phyloP scores from a whole-genome alignment of 2,329 filamentous ascomycete genomes.

The Sporothrix globosa region DNA sequence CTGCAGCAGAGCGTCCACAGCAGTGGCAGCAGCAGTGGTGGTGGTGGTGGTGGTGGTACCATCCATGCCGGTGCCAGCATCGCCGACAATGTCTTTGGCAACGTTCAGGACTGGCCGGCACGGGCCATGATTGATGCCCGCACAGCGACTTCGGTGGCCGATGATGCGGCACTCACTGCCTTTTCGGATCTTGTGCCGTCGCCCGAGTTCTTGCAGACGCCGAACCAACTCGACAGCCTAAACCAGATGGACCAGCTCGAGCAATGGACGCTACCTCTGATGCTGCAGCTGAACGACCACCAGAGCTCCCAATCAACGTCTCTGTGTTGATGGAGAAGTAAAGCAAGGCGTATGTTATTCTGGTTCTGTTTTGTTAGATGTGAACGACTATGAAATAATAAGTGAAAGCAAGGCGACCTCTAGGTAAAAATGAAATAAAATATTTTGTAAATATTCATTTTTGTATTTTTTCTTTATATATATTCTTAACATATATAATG shows the following conservation, averaged over 20 bases:
- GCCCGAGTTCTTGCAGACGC: background rate
- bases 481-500: too few relatives aligned
- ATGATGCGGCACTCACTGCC: background rate
- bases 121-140: background rate
- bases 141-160: background rate
- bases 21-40: background rate
- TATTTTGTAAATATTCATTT: too few relatives aligned
- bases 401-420: too few relatives aligned
- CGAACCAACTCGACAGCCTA: background rate
- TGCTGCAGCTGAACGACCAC: conserved; percentile 21
- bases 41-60: background rate
- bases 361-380: too few relatives aligned
- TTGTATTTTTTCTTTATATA: too few relatives aligned
- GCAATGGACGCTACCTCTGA: conserved; percentile 22
- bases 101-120: background rate
- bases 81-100: too few relatives aligned
- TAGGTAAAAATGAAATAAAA: too few relatives aligned
- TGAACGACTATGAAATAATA: too few relatives aligned
- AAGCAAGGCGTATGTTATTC: too few relatives aligned
- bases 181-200: background rate
- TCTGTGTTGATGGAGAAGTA: background rate
- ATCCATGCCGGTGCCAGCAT: background rate
- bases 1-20: conserved; percentile 17
- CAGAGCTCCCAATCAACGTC: background rate
- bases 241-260: background rate